A percentile compares a stretch with the other conserved stretches of the same genome.
Conservation (phyloP, 2,329 filamentous ascomycete species). For the Macrophomina pseudophaseolina region DNA sequence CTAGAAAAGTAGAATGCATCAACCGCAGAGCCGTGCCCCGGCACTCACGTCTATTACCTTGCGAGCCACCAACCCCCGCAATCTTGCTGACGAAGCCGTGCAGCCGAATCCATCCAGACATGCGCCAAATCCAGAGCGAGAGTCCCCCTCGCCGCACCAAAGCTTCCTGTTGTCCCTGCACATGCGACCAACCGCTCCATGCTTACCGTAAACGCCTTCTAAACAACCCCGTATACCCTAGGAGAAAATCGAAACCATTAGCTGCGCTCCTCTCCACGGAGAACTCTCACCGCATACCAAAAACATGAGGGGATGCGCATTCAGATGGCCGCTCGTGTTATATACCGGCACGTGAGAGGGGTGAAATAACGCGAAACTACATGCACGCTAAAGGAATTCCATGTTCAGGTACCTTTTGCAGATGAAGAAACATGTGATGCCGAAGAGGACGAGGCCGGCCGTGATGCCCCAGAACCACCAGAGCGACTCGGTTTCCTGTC, state of each 20-base stretch:
- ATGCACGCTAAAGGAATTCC: constrained; percentile 23
- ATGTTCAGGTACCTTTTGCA: constrained; percentile 76
- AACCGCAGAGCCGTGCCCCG: too few relatives aligned
- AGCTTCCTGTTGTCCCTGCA: neutral
- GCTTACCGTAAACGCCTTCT: neutral
- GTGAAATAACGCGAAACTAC: neutral
- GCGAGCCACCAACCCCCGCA: neutral
- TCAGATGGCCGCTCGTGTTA: neutral
- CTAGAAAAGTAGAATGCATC: too few relatives aligned
- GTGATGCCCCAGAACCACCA: constrained; percentile 65
- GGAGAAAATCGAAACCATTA: constrained; percentile 9
- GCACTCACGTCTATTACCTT: too few relatives aligned
- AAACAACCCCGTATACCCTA: constrained; percentile 25
- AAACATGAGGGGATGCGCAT: constrained; percentile 6
- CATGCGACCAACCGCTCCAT: neutral
- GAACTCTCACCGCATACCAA: constrained; percentile 3
- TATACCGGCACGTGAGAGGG: constrained; percentile 9
- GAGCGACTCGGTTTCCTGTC: constrained; percentile 77
- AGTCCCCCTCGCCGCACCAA: neutral
- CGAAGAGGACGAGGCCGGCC: constrained; percentile 77
- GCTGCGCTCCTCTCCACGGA: constrained; percentile 7
- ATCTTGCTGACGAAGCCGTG: neutral
- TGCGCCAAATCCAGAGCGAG: neutral
- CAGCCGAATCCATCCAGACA: neutral
- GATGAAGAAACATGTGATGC: constrained; percentile 76